These are phyloP conservation scores for Fusarium sp. DNA, from an alignment of 2,329 filamentous ascomycete genomes.

Conservation along the genomic window DNA sequence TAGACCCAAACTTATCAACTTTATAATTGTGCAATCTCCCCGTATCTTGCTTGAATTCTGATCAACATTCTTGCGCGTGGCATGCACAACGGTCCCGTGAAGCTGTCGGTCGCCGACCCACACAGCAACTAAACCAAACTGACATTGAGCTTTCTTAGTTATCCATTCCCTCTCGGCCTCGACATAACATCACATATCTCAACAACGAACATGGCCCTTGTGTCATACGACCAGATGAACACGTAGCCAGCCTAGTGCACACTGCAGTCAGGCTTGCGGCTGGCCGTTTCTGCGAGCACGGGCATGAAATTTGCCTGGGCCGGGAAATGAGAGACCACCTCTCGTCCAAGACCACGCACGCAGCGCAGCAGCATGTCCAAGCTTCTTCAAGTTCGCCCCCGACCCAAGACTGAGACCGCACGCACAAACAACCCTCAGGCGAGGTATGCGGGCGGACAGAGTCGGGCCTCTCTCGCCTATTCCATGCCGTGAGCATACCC, in stretches of 20 bases:
- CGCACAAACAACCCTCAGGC: conserved; percentile 27
- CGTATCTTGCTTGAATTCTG: background rate
- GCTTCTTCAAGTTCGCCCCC: conserved; percentile 21
- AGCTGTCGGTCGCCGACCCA: conserved; percentile 5
- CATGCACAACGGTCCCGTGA: background rate
- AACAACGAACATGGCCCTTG: conserved; percentile 21
- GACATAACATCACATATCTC: conserved; percentile 1
- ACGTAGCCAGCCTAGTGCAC: conserved; percentile 26
- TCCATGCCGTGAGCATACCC: conserved; percentile 5
- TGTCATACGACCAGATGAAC: conserved; percentile 37
- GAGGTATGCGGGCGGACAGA: conserved; percentile 25
- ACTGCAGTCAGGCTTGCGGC: conserved; percentile 24
- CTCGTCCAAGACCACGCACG: background rate
- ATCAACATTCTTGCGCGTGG: conserved; percentile 10
- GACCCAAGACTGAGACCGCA: conserved; percentile 12
- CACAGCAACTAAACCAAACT: conserved; percentile 8
- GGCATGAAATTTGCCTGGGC: conserved; percentile 28
- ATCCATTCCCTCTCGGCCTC: conserved; percentile 10
- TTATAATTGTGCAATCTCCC: conserved; percentile 2
- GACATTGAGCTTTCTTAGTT: background rate
- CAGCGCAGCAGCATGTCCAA: conserved; percentile 28
- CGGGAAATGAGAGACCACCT: conserved; percentile 39
- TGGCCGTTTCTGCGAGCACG: conserved; percentile 33
- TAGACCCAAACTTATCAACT: background rate
- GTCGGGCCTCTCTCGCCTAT: conserved; percentile 14